A percentile compares a stretch with the other conserved stretches of the same genome.
Evolutionary conservation across 306 rosid genomes (phyloP).

Genomic region (Neltuma alba): DNA sequence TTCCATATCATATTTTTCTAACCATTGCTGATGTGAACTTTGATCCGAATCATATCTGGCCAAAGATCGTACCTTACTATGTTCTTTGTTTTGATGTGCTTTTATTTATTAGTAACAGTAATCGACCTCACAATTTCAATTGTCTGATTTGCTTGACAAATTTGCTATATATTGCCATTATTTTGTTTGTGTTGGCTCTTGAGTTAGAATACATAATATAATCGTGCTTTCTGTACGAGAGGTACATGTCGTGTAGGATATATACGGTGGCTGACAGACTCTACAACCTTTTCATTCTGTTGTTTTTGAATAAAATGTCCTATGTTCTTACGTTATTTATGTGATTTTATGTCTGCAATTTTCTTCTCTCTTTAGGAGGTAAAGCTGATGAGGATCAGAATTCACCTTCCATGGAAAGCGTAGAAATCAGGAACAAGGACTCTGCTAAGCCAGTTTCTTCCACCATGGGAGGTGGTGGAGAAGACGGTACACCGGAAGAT

Average conservation of each 20-base stretch:
- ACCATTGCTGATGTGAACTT: background rate
- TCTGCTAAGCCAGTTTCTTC: constrained; percentile 49
- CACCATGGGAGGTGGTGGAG: constrained; percentile 67
- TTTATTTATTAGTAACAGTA: too few relatives aligned
- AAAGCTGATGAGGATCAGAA: constrained; percentile 73
- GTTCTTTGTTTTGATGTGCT: too few relatives aligned
- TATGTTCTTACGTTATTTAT: constrained; percentile 3
- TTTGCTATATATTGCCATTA: too few relatives aligned
- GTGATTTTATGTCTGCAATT: constrained; percentile 7
- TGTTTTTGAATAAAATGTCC: constrained; percentile 15
- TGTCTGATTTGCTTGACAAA: too few relatives aligned
- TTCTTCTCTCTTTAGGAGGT: constrained; percentile 48
- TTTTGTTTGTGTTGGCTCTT: too few relatives aligned
- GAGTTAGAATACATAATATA: background rate
- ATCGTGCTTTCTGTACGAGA: background rate
- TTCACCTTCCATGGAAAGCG: constrained; percentile 81
- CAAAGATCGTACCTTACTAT: too few relatives aligned
- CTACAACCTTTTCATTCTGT: background rate
- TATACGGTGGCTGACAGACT: background rate
- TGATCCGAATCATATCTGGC: background rate
- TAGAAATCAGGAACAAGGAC: constrained; percentile 66
- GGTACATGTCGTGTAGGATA: too few relatives aligned
- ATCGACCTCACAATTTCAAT: too few relatives aligned
- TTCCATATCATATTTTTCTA: too few relatives aligned
- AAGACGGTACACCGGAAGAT: constrained; percentile 92